These are phyloP conservation scores for Fusarium humuli DNA, from an alignment of 2,329 filamentous ascomycete species.

Conservation along the genomic window DNA sequence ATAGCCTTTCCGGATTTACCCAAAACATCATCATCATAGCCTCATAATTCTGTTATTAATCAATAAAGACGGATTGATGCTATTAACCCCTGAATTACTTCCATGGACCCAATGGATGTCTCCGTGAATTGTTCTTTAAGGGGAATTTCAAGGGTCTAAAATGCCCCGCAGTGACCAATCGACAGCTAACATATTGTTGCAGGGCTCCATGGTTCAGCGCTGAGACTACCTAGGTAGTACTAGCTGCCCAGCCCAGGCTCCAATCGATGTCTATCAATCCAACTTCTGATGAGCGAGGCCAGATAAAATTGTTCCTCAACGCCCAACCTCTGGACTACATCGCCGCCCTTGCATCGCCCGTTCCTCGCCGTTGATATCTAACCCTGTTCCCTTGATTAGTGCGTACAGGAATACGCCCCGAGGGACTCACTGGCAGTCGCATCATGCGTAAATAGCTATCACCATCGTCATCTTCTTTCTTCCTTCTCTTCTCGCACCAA, in stretches of 20 bases:
- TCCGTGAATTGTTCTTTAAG: slow-evolving; percentile 10
- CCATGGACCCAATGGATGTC: slow-evolving; percentile 1
- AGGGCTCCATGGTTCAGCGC: slow-evolving; percentile 27
- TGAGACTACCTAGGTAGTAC: slow-evolving; percentile 15
- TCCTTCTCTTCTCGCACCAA: slow-evolving; percentile 15
- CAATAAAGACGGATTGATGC: neutral
- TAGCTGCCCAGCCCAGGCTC: neutral
- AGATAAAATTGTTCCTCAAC: slow-evolving; percentile 41
- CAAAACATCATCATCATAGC: neutral
- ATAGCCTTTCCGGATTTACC: no score
- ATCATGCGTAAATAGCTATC: slow-evolving; percentile 44
- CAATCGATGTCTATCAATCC: slow-evolving; percentile 21
- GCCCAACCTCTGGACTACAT: slow-evolving; percentile 25
- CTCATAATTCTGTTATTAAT: neutral
- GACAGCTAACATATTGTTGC: slow-evolving; percentile 40
- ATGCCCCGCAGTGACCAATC: slow-evolving; percentile 44
- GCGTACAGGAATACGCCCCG: slow-evolving; percentile 6
- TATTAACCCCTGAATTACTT: slow-evolving; percentile 26
- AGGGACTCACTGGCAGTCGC: slow-evolving; percentile 13
- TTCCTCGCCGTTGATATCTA: slow-evolving; percentile 4
- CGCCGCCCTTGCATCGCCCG: slow-evolving; percentile 23
- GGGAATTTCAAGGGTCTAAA: slow-evolving; percentile 31
- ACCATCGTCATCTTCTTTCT: slow-evolving; percentile 10
- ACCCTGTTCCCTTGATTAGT: slow-evolving; percentile 15
- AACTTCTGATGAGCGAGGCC: slow-evolving; percentile 28